Percentiles rank a stretch among this genome's conserved stretches.
Conservation (phyloP, 140 eudicot species). For the Ambrosia hybrid region DNA sequence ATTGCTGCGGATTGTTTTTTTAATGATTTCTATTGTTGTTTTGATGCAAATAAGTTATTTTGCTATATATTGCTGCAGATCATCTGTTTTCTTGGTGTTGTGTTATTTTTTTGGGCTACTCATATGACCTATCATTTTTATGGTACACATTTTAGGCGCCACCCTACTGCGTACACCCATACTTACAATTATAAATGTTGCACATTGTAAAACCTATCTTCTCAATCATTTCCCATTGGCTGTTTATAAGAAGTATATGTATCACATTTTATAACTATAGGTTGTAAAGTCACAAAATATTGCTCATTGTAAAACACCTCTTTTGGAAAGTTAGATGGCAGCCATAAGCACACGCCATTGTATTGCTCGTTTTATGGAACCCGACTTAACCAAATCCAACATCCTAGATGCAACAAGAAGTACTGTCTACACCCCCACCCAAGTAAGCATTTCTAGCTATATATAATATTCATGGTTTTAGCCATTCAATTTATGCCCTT, state of each 20-base stretch:
- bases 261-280: too few relatives aligned
- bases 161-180: too few relatives aligned
- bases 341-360: constrained; percentile 33
- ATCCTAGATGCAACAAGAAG: constrained; percentile 36
- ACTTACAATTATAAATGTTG: too few relatives aligned
- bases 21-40: background rate
- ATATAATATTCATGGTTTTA: background rate
- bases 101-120: background rate
- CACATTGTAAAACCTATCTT: background rate
- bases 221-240: background rate
- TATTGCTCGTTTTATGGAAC: constrained; percentile 43
- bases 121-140: too few relatives aligned
- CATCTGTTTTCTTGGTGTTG: background rate
- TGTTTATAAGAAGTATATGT: background rate
- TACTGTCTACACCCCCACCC: constrained; percentile 38
- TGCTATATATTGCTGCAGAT: background rate
- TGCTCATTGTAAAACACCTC: background rate
- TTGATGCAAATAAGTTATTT: background rate
- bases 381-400: constrained; percentile 40
- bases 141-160: too few relatives aligned
- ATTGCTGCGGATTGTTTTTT: background rate
- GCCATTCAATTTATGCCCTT: background rate
- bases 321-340: constrained; percentile 27
- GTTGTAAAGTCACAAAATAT: too few relatives aligned
- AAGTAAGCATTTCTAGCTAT: constrained; percentile 32